phyloP scores from a whole-genome alignment of 495 filamentous ascomycete genomes.

The Tricharina praecox region DNA sequence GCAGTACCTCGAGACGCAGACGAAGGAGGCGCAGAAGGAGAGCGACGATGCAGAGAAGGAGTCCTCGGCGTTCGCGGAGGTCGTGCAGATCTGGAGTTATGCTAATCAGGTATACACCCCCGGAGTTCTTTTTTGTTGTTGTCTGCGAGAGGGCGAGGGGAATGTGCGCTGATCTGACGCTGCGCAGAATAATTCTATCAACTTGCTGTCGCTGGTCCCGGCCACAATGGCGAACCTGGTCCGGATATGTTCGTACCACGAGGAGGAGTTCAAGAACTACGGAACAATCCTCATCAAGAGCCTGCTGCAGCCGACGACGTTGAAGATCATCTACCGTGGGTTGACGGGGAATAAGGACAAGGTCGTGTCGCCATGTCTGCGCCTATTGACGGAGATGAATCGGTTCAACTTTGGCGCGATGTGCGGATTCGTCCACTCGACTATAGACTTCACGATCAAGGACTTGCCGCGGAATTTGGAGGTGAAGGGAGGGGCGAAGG shows the following conservation, averaged over 20 bases:
- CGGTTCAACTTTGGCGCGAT: conserved; percentile 21
- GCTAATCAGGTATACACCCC: conserved; percentile 17
- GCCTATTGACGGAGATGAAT: conserved; percentile 25
- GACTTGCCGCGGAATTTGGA: conserved; percentile 21
- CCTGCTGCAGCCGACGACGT: conserved; percentile 16
- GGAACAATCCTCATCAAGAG: conserved; percentile 18
- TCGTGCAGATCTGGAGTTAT: conserved; percentile 23
- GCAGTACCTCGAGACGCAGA: conserved; percentile 22
- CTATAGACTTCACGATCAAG: conserved; percentile 25
- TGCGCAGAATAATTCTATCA: conserved; percentile 17
- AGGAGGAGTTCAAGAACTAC: conserved; percentile 17
- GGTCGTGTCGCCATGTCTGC: conserved; percentile 17
- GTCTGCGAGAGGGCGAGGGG: too few species aligned
- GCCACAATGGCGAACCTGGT: conserved; percentile 17
- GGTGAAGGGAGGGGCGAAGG: conserved; percentile 8
- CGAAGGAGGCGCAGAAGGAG: conserved; percentile 8
- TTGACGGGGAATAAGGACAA: conserved; percentile 18
- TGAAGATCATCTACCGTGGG: conserved; percentile 22
- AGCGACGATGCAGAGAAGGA: conserved; percentile 6
- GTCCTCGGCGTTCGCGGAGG: conserved; percentile 12
- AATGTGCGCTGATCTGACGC: conserved; percentile 5
- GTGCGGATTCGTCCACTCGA: conserved; percentile 18
- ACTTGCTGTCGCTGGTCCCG: conserved; percentile 13
- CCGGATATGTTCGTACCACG: conserved; percentile 24
- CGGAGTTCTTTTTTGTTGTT: neutral